A percentile compares a stretch with the other conserved stretches of the same genome.
phyloP scores from a whole-genome alignment of 2,329 filamentous ascomycete species.

The Periconia macrospinosa region DNA sequence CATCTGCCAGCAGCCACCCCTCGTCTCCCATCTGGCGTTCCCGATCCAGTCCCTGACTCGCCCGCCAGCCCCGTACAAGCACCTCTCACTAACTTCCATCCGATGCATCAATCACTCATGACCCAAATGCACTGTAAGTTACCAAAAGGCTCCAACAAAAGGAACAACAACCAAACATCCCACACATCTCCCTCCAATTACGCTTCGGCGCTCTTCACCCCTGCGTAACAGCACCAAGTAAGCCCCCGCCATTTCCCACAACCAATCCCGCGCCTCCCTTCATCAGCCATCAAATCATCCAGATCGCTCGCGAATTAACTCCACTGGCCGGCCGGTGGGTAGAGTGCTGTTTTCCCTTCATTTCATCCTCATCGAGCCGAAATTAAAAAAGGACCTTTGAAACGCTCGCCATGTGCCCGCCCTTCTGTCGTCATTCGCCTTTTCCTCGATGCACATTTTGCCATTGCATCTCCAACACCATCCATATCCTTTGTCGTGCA shows the following conservation, averaged over 20 bases:
- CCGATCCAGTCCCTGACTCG: background rate
- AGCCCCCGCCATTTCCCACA: conserved; percentile 13
- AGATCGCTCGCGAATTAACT: conserved; percentile 31
- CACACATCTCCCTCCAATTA: conserved; percentile 14
- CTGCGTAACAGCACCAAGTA: conserved; percentile 31
- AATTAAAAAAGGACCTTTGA: conserved; percentile 40
- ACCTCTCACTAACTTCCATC: no score
- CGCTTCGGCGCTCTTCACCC: conserved; percentile 25
- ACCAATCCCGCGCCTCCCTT: conserved; percentile 31
- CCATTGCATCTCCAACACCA: background rate
- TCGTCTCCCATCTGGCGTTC: background rate
- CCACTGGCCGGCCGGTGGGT: conserved; percentile 8
- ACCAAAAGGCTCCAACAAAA: background rate
- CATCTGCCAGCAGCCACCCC: background rate
- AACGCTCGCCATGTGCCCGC: conserved; percentile 21
- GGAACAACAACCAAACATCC: background rate
- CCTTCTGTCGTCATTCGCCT: conserved; percentile 9
- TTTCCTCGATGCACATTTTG: background rate
- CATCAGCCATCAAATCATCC: conserved; percentile 27
- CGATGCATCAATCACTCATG: no score
- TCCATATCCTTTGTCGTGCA: background rate
- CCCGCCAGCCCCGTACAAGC: background rate
- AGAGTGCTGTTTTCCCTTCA: conserved; percentile 8
- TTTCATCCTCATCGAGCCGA: conserved; percentile 31
- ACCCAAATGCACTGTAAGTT: no score